Base-by-base conservation (phyloP, 2,329 filamentous ascomycete genomes). In the Epichloe scottii region DNA sequence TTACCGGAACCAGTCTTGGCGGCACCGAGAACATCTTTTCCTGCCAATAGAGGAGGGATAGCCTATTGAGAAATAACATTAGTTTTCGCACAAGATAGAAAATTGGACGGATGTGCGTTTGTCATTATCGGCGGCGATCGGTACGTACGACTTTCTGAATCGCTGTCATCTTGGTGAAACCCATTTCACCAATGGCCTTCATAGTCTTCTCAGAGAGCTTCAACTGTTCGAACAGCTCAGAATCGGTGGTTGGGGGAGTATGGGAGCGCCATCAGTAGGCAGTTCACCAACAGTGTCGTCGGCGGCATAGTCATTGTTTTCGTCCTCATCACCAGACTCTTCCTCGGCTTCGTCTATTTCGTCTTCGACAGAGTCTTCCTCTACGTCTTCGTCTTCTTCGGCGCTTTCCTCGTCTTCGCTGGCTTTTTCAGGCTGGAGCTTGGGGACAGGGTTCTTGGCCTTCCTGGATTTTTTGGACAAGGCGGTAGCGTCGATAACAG, bases 1-100 rank as follows among this genome's bases (percentile, higher is more conserved):
- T 98, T 98, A 65, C 93, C 93, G 21, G 88, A 94, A 42, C 90
- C 90, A 3, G 90, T 96, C 76, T 97, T 97, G 48, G 93, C 93
- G 34, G 91, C 91, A 61, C 93, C 93, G 43, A 98, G 79, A 21
- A 97, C 87, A 71, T 97, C 91, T 64, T 86, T 84, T 56, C 93
- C 93, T 41, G 90, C 89, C 53, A 97, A 75, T 45, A 94, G 74
- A 19, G 90, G 89, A 4, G 91, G 90, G 51, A 97, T 95, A 12
- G 85, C 85, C 63, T 66, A 17, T 23, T 33, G 26, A 40, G 30
- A 38, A 17, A 43, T 33, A 4, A 15, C 14, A 17, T 30, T 46
- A 37, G 41, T 19, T 19, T 5, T 35, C 19, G 19, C 15, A 10
- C 10, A 26, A 30, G 21, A 15, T 21, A 7, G 11, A 37, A 19